These are phyloP conservation scores for Camillea tinctor DNA, from an alignment of 2,329 filamentous ascomycete genomes.

Conservation along the genomic window DNA sequence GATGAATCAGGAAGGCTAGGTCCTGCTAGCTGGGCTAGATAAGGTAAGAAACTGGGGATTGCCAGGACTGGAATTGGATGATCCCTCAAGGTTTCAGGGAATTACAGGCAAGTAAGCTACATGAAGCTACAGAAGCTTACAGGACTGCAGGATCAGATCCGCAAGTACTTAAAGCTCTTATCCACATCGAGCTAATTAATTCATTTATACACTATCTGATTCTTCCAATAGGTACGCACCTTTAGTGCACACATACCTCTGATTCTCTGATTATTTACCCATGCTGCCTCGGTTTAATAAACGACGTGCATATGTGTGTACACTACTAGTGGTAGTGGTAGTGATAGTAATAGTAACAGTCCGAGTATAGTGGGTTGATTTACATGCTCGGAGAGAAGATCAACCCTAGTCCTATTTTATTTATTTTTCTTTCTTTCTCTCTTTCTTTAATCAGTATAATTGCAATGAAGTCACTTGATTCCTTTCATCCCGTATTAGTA, in stretches of 20 bases:
- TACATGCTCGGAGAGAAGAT: no score
- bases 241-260: no score
- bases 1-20: neutral
- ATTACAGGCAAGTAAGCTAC: neutral
- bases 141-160: neutral
- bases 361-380: no score
- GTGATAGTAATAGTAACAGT: no score
- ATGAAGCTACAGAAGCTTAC: no score
- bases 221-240: no score
- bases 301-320: neutral
- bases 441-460: neutral
- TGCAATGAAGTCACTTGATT: no score
- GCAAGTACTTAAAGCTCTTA: neutral
- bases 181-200: neutral
- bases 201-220: no score
- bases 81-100: neutral
- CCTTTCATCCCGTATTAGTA: no score
- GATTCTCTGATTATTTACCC: conserved; percentile 2
- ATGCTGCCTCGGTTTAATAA: neutral
- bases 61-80: neutral
- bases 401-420: neutral
- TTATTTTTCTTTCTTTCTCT: neutral
- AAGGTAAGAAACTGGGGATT: neutral
- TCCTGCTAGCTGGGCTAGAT: neutral
- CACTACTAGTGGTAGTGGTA: no score